phyloP scores from a whole-genome alignment of 176 grass and related monocot genomes.

The Hyparrhenia diplandra region DNA sequence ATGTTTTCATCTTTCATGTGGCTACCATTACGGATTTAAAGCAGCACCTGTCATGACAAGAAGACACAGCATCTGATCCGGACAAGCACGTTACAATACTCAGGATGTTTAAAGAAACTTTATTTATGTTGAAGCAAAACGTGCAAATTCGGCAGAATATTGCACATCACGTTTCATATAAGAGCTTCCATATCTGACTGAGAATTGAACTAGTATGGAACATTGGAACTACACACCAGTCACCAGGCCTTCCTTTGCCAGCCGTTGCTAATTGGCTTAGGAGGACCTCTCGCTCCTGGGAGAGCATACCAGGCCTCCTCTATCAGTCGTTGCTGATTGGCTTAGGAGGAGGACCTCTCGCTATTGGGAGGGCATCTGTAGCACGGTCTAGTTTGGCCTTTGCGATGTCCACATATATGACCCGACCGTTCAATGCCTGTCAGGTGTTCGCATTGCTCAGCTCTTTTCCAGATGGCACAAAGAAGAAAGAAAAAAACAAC shows the following conservation, averaged over 20 bases:
- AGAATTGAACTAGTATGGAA: no score
- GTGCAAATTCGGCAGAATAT: not conserved
- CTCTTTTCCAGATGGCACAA: not conserved
- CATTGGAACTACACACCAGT: not conserved
- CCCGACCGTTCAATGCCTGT: slow-evolving; percentile 48
- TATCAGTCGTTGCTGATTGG: slow-evolving; percentile 9
- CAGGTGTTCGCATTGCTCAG: slow-evolving; percentile 6
- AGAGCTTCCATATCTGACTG: not conserved
- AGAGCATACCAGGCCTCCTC: not conserved
- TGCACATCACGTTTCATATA: slow-evolving; percentile 2
- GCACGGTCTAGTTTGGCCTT: slow-evolving; percentile 24
- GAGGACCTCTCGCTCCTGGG: slow-evolving; percentile 40
- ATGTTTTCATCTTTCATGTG: not conserved
- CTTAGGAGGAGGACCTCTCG: slow-evolving; percentile 34
- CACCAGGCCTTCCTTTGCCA: not conserved
- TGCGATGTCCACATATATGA: slow-evolving; percentile 61
- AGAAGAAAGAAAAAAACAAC: not conserved
- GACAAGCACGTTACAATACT: not conserved
- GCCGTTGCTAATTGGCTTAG: slow-evolving; percentile 7
- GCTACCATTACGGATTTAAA: not conserved
- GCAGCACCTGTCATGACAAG: not conserved
- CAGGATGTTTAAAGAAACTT: not conserved
- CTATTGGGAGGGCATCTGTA: slow-evolving; percentile 21
- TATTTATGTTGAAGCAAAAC: not conserved
- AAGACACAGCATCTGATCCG: not conserved